Evolutionary conservation across 2,329 filamentous ascomycete genomes (phyloP), one percentile per base, ranked within the genome.

Genomic region (Fusarium lateritium): DNA sequence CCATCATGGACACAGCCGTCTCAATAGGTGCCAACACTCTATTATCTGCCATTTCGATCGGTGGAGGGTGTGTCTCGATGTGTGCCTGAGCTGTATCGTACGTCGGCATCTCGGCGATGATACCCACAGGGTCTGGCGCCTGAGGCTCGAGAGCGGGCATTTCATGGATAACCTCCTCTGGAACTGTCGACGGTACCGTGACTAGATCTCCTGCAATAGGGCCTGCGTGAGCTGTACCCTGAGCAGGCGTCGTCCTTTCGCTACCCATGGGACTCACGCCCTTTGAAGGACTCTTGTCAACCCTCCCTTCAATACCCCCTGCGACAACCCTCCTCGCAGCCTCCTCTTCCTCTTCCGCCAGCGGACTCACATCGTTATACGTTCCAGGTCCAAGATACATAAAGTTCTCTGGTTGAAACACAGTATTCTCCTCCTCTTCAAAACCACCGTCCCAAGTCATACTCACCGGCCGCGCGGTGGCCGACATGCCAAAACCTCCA

Each of bases 391-490:
- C 85, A 17, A 86, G 79, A 66, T 83, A 86, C 81, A 86, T 85
- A 66, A 87, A 85, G 63, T 79, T 83, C 64, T 85, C 85, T 5
- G 84, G 83, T 62, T 86, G 83, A 62, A 86, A 86, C 58, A 84
- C 83, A 3, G 70, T 79, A 42, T 77, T 70, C 31, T 62, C 63
- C 33, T 52, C 72, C 2, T 77, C 58, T 26, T 67, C 65, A 13
- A 75, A 72, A 8, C 78, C 77, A 7, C 74, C 73, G 26, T 79
- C 74, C 76, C 75, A 80, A 3, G 79, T 69, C 15, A 67, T 64
- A 58, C 76, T 78, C 43, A 79, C 72, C 5, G 77, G 78, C 49
- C 70, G 65, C 33, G 77, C 76, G 49, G 75, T 76, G 24, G 79
- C 77, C 26, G 76, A 76, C 78, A 79, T 80, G 39, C 70, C 71